These are phyloP conservation scores for Cinnamomum chago DNA, from an alignment of 164 flowering plant genomes.

Conservation along the genomic window DNA sequence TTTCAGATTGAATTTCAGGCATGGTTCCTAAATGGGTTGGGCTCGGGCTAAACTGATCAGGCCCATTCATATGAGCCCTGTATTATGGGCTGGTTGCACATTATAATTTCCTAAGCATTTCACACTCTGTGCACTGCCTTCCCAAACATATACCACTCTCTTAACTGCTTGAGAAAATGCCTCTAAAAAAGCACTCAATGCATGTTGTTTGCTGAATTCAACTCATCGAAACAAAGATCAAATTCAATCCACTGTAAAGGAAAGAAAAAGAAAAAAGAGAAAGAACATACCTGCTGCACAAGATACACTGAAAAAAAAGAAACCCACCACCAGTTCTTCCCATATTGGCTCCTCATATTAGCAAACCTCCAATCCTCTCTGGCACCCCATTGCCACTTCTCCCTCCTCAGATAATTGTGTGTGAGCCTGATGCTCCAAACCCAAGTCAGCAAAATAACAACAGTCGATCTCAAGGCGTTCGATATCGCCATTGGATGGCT, in stretches of 20 bases:
- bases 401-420: constrained; percentile 87
- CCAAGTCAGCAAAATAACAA: constrained; percentile 66
- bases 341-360: constrained; percentile 64
- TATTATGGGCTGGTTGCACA: no score
- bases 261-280: no score
- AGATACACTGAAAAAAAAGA: constrained; percentile 75
- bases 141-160: no score
- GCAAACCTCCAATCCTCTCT: constrained; percentile 92
- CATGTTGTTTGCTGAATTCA: no score
- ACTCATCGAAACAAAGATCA: background rate
- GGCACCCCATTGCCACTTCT: constrained; percentile 83
- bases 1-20: background rate
- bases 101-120: no score
- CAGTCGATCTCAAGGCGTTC: constrained; percentile 53
- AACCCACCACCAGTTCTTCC: constrained; percentile 86
- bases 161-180: no score
- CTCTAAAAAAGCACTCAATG: no score
- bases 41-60: background rate
- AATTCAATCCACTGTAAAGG: background rate
- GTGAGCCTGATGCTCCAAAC: constrained; percentile 77
- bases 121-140: no score
- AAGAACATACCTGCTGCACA: constrained; percentile 59
- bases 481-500: constrained; percentile 57
- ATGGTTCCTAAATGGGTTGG: background rate
- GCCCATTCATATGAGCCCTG: no score